Base-by-base conservation (phyloP, 163 green algal genomes). In the Chlorella variabilis region DNA sequence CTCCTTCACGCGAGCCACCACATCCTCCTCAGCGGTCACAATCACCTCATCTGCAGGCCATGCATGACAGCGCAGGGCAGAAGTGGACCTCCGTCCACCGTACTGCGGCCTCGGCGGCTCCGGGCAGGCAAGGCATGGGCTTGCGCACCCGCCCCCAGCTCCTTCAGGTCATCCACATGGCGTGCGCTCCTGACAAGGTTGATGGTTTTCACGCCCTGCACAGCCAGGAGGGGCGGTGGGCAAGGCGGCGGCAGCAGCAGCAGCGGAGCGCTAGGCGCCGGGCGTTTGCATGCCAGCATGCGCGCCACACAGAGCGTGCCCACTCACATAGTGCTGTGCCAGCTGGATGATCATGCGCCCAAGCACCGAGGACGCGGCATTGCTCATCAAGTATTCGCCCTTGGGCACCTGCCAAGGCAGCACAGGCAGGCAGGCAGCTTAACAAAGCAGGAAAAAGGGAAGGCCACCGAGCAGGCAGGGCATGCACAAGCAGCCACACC, bases 371-470 rank as follows among this genome's bases (percentile, higher is more conserved):
- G 71, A 81, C 2, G 91, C 91, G 3, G 89, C 91, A 2, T 82
- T 88, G 77, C 88, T 73, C 36, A 93, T 83, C 33, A 94, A 71
- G n/a, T 85, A 93, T n/a, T 89, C 81, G 27, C 81, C 90, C 67
- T 89, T 45, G 54, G 73, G 73, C 36, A 80, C n/a, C n/a, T n/a
- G n/a, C n/a, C n/a, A n/a, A n/a, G n/a, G n/a, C n/a, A n/a, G n/a
- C n/a, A n/a, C n/a, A n/a, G n/a, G n/a, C n/a, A n/a, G n/a, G n/a
- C n/a, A n/a, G n/a, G n/a, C n/a, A n/a, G n/a, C n/a, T n/a, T n/a
- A n/a, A n/a, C n/a, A n/a, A n/a, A n/a, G n/a, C n/a, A n/a, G n/a
- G n/a, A n/a, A n/a, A n/a, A n/a, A n/a, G n/a, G n/a, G n/a, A n/a
- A n/a, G n/a, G n/a, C n/a, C n/a, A n/a, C n/a, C n/a, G n/a, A n/a